Conservation (phyloP, 1,139 yeast species). For the Magnusiomyces magnusii region DNA sequence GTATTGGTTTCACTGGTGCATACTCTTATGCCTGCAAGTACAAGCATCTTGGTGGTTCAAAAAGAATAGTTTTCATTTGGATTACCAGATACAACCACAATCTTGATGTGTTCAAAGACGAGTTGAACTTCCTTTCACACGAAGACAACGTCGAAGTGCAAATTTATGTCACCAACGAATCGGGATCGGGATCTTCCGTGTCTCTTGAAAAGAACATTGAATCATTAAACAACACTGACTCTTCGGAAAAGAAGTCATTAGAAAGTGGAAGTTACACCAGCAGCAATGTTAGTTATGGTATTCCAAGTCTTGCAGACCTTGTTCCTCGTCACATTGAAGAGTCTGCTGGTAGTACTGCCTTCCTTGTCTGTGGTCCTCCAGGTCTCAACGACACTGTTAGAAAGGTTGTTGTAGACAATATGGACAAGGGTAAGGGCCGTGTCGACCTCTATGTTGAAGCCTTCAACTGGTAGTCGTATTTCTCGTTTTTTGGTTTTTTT, state of each 20-base stretch:
- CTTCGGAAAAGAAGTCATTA: not conserved
- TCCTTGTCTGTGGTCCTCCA: constrained; percentile 37
- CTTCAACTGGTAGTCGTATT: constrained; percentile 27
- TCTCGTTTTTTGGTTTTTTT: not conserved
- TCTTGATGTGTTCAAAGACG: constrained; percentile 46
- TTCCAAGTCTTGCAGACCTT: constrained; percentile 35
- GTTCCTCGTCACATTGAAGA: constrained; percentile 25
- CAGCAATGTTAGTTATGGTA: constrained; percentile 18
- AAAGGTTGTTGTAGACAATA: constrained; percentile 25
- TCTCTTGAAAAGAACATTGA: not conserved
- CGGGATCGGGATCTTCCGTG: not conserved
- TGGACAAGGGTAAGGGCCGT: constrained; percentile 22
- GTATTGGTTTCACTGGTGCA: constrained; percentile 58
- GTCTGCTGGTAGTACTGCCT: constrained; percentile 22
- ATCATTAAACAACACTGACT: not conserved
- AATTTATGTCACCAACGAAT: constrained; percentile 28
- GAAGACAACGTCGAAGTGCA: constrained; percentile 32
- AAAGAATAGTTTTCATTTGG: constrained; percentile 44
- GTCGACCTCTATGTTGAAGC: constrained; percentile 35
- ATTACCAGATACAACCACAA: constrained; percentile 39
- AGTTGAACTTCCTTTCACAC: constrained; percentile 35
- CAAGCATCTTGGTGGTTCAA: constrained; percentile 17
- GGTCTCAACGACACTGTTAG: constrained; percentile 36
- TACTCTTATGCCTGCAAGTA: constrained; percentile 25
- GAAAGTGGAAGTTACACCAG: not conserved